These are phyloP conservation scores for Leucocoprinus leucothites DNA, from an alignment of 768 basidiomycete species.

Conservation along the genomic window DNA sequence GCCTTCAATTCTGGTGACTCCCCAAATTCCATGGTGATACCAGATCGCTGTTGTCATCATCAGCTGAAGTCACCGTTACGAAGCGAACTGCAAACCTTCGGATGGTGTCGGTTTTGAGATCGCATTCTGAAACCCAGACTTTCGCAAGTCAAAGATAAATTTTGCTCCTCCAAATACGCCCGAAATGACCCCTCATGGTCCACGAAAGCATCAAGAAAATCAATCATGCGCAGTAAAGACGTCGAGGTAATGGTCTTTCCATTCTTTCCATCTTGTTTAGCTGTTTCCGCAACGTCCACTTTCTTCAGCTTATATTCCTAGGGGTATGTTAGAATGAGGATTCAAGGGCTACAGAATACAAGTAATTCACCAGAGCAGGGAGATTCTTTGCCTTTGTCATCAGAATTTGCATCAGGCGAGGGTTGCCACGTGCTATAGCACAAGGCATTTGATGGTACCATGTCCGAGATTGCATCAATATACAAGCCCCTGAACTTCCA, in stretches of 20 bases:
- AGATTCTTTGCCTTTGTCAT: slow-evolving; percentile 29
- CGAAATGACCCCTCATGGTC: slow-evolving; percentile 36
- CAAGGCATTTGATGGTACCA: slow-evolving; percentile 31
- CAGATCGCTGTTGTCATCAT: background rate
- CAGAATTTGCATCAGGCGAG: slow-evolving; percentile 27
- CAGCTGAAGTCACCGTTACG: background rate
- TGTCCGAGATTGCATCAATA: slow-evolving; percentile 36
- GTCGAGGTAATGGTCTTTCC: slow-evolving; percentile 20
- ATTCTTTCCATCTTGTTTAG: slow-evolving; percentile 25
- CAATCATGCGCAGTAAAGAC: slow-evolving; percentile 29
- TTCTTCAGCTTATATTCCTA: slow-evolving; percentile 21
- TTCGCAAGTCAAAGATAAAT: slow-evolving; percentile 18
- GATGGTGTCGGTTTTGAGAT: slow-evolving; percentile 26
- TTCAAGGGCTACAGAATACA: background rate
- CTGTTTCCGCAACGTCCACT: slow-evolving; percentile 22
- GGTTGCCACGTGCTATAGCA: slow-evolving; percentile 30
- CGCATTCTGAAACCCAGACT: slow-evolving; percentile 27
- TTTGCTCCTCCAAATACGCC: slow-evolving; percentile 26
- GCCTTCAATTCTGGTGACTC: background rate
- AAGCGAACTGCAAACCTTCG: slow-evolving; percentile 22
- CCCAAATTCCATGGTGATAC: background rate
- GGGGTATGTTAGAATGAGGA: background rate
- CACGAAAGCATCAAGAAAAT: slow-evolving; percentile 38
- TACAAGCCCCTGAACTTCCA: slow-evolving; percentile 27
- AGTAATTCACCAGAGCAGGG: slow-evolving; percentile 22